Percentiles rank a stretch among this genome's conserved stretches.
Conservation (phyloP, 1,139 yeast species). For the Yamadazyma membranifaciens region DNA sequence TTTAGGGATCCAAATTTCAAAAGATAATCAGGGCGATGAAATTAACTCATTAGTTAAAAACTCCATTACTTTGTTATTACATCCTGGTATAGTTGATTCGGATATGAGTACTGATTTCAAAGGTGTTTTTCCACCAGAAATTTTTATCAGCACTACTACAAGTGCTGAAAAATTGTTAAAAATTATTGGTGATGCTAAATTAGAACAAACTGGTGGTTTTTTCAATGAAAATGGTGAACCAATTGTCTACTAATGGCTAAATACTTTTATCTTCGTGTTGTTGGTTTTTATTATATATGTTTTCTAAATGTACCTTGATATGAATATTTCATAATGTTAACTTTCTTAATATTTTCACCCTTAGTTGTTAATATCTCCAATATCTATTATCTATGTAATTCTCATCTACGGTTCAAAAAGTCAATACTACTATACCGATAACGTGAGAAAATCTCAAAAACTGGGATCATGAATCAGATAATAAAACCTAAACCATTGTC, state of each 20-base stretch:
- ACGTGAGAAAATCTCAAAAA: too few species aligned
- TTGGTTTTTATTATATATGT: too few species aligned
- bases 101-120: slow-evolving; percentile 8
- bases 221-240: slow-evolving; percentile 1
- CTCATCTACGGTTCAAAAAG: too few species aligned
- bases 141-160: slow-evolving; percentile 3
- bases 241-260: not conserved
- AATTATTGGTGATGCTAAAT: not conserved
- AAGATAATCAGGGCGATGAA: slow-evolving; percentile 8
- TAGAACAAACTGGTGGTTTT: slow-evolving; percentile 1
- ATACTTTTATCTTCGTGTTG: not conserved
- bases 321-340: too few species aligned
- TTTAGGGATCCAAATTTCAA: slow-evolving; percentile 11
- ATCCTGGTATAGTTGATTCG: slow-evolving; percentile 15
- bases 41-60: slow-evolving; percentile 4
- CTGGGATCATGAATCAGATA: not conserved
- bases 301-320: too few species aligned
- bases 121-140: slow-evolving; percentile 3
- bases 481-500: slow-evolving; percentile 12
- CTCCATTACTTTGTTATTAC: slow-evolving; percentile 10
- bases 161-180: slow-evolving; percentile 2
- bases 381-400: too few species aligned
- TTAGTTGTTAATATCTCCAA: too few species aligned
- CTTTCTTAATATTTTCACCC: too few species aligned
- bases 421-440: too few species aligned